Base-by-base conservation (phyloP, 163 green algal genomes). In the Prototheca cutis region DNA sequence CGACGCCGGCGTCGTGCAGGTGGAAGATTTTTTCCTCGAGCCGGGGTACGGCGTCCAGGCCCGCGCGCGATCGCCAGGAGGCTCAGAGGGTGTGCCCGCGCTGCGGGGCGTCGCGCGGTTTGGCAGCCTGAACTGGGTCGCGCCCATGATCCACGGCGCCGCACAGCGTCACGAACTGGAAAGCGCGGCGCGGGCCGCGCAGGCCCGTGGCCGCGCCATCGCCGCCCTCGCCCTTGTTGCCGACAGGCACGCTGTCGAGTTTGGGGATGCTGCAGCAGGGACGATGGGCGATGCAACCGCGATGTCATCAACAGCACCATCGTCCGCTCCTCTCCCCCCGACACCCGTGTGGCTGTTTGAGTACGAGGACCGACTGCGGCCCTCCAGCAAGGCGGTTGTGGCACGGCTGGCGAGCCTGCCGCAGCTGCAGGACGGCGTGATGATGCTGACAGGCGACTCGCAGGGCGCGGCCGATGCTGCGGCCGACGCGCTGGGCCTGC, bases 361-460 rank as follows among this genome's bases (percentile, higher is more conserved):
- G 1, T 85, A 81, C 65, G 65, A 79, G 53, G 79, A 86, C 58
- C 57, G 47, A 28, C 28, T 86, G 48, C 68, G 75, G 30, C 15
- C 36, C 36, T 42, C 48, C 39, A 80, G 67, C 45, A 33, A 32
- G 18, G 51, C 34, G 3, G 74, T 77, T 7, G 59, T 86, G 25
- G 28, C 31, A 6, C 40, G 36, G 19, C 54, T 86, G 33, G 59
- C 31, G 34, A 13, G n/a, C 28, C n/a, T 49, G 4, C 15, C 39
- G 27, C 39, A 54, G 3, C 21, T 4, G 23, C 29, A 24, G 40
- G 3, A 24, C 28, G 32, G 60, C 0, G 75, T 94, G 21, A 55
- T 85, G 29, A 94, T 95, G 82, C 72, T 95, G 21, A 95, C 88
- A 36, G 87, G 88, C n/a, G 88, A 95, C 76, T 87, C 87, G 64